Evolutionary conservation across 768 basidiomycete species (phyloP).

Genomic region (Leccinum incarnatum): DNA sequence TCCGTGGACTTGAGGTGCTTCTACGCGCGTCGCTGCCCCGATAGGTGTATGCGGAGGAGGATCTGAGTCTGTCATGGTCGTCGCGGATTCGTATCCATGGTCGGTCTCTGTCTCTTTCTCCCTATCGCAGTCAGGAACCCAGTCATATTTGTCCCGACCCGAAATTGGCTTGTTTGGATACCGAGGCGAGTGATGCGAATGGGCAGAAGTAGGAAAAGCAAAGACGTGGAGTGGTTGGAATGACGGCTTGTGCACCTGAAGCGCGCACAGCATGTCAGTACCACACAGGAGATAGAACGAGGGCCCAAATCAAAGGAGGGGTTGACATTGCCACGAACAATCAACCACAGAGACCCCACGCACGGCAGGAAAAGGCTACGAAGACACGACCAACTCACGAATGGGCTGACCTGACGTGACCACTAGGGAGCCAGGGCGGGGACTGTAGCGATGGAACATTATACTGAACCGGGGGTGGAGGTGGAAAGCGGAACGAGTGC

Average conservation of each 20-base stretch:
- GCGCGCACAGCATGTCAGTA: constrained; percentile 7
- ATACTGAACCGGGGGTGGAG: no score
- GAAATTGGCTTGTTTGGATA: constrained; percentile 2
- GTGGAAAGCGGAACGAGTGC: no score
- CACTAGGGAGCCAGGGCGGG: no score
- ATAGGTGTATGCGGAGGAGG: constrained; percentile 28
- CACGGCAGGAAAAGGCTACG: no score
- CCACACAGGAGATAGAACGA: neutral
- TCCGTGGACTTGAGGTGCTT: constrained; percentile 7
- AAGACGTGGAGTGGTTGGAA: constrained; percentile 7
- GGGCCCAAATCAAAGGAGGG: no score
- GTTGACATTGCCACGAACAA: no score
- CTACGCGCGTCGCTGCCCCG: constrained; percentile 8
- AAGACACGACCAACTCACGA: no score
- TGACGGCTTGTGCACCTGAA: constrained; percentile 7
- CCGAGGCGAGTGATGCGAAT: neutral
- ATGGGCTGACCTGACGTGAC: no score
- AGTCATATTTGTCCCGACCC: constrained; percentile 3
- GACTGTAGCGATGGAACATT: no score
- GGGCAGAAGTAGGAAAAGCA: neutral
- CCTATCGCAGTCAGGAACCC: constrained; percentile 16
- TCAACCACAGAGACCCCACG: no score
- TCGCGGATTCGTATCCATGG: constrained; percentile 27
- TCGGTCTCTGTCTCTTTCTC: no score
- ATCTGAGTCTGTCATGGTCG: constrained; percentile 30